Evolutionary conservation across 768 basidiomycete genomes (phyloP), one percentile per base, ranked within the genome.

Genomic region (Gymnopilus dilepis): DNA sequence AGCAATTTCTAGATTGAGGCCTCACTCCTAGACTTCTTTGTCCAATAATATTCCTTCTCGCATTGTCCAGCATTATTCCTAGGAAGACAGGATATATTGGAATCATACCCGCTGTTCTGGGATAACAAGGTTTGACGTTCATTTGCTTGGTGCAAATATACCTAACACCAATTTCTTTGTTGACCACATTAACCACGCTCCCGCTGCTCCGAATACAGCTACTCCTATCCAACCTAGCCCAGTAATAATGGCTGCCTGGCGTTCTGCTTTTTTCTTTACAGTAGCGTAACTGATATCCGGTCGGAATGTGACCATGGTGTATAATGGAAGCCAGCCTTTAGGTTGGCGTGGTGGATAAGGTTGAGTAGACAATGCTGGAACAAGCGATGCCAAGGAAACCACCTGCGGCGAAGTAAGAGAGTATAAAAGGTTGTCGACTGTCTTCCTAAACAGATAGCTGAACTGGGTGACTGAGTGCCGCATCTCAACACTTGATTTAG

Each of bases 261-360:
- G 77, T 62, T 75, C 80, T 59, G 90, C 90, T 74, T 87, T 88
- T 71, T 79, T 82, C 72, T 85, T 84, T 21, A 90, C 96, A 52
- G 86, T 87, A 58, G 88, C 87, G 72, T 99, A 99, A 73, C 89
- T 90, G 69, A 99, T 86, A 76, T 99, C 97, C 53, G 95, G 94
- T 41, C 97, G 86, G 79, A 99, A 99, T 43, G 97, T 98, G 66
- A 97, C 90, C 96, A 99, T 97, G 33, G 94, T 94, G 76, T 99
- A 99, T 52, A 97, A 82, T 59, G 94, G 92, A 54, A 95, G 83
- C 96, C 96, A 98, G 37, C 93, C 95, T 65, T 73, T 72, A 43
- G 89, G 89, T 62, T 80, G 75, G 61, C 73, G 72, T 61, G 87
- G 73, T 34, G 87, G 84, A 74, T 90, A 93, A 9, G 89, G 81